Base-by-base conservation (phyloP, 495 filamentous ascomycete genomes). In the Penicillium cinerascens region DNA sequence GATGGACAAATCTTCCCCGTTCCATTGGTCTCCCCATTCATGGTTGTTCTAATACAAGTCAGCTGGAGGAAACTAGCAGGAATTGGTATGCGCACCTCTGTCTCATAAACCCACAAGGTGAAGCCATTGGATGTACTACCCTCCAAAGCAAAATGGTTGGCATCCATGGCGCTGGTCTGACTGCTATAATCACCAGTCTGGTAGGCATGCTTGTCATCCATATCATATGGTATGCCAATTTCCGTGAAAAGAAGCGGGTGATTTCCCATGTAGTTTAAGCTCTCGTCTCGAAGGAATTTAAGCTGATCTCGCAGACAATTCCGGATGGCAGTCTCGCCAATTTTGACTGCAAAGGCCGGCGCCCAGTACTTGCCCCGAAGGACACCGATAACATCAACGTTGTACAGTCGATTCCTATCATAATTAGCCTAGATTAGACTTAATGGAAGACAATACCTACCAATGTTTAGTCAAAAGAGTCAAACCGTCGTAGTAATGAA, bases 381-480 rank as follows among this genome's bases (percentile, higher is more conserved):
- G 11, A 97, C 77, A 2, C 93, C 93, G 49, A 97, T 83, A 18
- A 98, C 90, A 71, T 98, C 93, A 15, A 98, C 85, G 60, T 98
- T 98, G 86, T 93, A 98, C 18, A 86, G 80, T 1, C 91, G 86
- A 64, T 97, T 98, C 83, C 82, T 85, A 26, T 11, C 21, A 46
- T 0, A 13, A 57, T 67, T 47, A 58, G 51, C 38, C 37, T 39
- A 6, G 16, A 20, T 10, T 1, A 16, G 2, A 18, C 16, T 18
- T 13, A 13, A 16, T 27, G 6, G 21, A 4, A 10, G 25, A 23
- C 8, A 20, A 1, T 5, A 59, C 74, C 44, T 59, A 83, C 93
- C 95, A 98, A 67, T 95, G 95, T 72, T 98, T 98, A 18, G 89
- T 97, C 81, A 98, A 87, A 33, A 98, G 79, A 0, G 93, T 98